phyloP scores from a whole-genome alignment of 2,329 filamentous ascomycete species.

The Penicillium sp. region DNA sequence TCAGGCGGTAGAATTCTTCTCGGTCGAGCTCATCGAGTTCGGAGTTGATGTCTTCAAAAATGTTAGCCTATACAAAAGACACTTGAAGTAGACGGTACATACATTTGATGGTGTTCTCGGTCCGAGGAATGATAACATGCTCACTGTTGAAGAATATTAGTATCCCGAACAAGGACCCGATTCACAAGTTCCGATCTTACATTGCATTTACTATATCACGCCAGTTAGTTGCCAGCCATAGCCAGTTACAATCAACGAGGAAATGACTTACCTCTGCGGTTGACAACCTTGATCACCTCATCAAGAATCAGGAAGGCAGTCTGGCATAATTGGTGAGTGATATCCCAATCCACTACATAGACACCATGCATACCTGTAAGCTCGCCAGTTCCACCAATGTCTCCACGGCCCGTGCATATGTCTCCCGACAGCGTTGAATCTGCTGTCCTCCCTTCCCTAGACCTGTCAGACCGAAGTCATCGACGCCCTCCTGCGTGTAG shows the following conservation, averaged over 20 bases:
- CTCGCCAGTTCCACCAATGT: constrained; percentile 92
- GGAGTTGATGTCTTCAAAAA: constrained; percentile 80
- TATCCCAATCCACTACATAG: not conserved
- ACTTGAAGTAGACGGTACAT: constrained; percentile 14
- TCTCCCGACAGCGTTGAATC: constrained; percentile 90
- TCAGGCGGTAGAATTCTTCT: constrained; percentile 96
- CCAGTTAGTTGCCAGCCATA: constrained; percentile 19
- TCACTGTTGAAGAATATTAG: constrained; percentile 34
- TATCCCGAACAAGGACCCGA: not conserved
- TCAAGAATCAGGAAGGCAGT: constrained; percentile 97
- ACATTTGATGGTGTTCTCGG: constrained; percentile 99
- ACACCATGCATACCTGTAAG: constrained; percentile 60
- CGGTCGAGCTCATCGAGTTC: constrained; percentile 95
- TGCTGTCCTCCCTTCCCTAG: constrained; percentile 96
- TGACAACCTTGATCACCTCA: constrained; percentile 99
- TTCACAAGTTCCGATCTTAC: constrained; percentile 47
- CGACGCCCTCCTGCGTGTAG: constrained; percentile 81
- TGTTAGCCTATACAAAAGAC: not conserved
- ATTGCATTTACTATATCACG: constrained; percentile 76
- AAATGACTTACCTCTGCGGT: constrained; percentile 70
- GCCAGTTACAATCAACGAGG: not conserved
- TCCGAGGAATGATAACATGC: constrained; percentile 86
- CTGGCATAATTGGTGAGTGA: constrained; percentile 37
- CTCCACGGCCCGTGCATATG: constrained; percentile 92
- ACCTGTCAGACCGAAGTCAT: constrained; percentile 94